Evolutionary conservation across 805 yeast genomes (phyloP).

Genomic region (Blastobotrys peoriensis): DNA sequence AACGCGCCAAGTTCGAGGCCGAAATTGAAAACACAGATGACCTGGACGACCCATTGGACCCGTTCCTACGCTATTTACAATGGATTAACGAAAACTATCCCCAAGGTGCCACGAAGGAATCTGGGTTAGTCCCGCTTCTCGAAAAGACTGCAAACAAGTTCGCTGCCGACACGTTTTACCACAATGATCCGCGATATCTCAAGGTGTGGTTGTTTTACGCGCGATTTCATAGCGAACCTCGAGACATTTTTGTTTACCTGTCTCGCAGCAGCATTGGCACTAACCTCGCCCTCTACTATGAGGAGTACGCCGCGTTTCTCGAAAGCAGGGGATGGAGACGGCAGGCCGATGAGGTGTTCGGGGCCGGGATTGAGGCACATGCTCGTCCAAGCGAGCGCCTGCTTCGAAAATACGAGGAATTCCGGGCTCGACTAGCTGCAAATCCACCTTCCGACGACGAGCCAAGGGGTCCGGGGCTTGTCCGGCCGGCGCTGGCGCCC

Average conservation of each 20-base stretch:
- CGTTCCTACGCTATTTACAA: slow-evolving; percentile 63
- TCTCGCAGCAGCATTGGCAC: slow-evolving; percentile 66
- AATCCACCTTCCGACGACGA: slow-evolving; percentile 23
- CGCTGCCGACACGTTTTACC: slow-evolving; percentile 58
- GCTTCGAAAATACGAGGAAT: slow-evolving; percentile 38
- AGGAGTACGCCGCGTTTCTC: slow-evolving; percentile 62
- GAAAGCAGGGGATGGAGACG: slow-evolving; percentile 42
- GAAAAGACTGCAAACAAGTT: slow-evolving; percentile 70
- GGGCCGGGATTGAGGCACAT: slow-evolving; percentile 47
- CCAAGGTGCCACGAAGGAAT: slow-evolving; percentile 54
- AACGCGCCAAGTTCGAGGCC: slow-evolving; percentile 43
- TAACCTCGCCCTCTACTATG: slow-evolving; percentile 65
- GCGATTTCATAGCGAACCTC: slow-evolving; percentile 59
- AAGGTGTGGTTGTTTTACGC: slow-evolving; percentile 78
- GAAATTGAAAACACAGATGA: slow-evolving; percentile 43
- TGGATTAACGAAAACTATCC: slow-evolving; percentile 61
- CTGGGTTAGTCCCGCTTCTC: slow-evolving; percentile 58
- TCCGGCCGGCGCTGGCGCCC: slow-evolving; percentile 33
- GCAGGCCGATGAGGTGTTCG: slow-evolving; percentile 57
- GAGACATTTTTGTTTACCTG: slow-evolving; percentile 65
- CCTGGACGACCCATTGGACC: slow-evolving; percentile 77
- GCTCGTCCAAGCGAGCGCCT: slow-evolving; percentile 64
- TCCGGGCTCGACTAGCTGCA: slow-evolving; percentile 35
- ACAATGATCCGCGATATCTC: slow-evolving; percentile 76
- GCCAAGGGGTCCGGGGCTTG: slow-evolving; percentile 33